Evolutionary conservation across 805 yeast species (phyloP).

Genomic region (Yarrowia sp.): DNA sequence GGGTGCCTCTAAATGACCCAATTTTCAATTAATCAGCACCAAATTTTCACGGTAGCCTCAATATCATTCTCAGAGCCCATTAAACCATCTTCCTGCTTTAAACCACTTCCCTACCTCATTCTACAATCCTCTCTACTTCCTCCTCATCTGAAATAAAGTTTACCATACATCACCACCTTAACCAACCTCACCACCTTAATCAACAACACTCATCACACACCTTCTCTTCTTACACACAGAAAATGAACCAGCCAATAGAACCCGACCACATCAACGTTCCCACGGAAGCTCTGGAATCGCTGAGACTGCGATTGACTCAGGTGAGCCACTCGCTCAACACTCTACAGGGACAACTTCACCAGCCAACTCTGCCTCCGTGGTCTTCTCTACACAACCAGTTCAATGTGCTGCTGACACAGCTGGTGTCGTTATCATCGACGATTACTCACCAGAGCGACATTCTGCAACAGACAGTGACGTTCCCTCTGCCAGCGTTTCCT

Average conservation of each 20-base stretch:
- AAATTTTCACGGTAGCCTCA: too few relatives aligned
- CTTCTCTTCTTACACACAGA: too few relatives aligned
- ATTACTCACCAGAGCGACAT: constrained; percentile 58
- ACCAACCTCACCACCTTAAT: neutral
- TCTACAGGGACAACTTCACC: constrained; percentile 52
- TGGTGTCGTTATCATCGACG: constrained; percentile 70
- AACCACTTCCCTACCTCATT: too few relatives aligned
- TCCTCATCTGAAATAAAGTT: neutral
- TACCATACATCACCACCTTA: neutral
- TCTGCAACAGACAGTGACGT: constrained; percentile 67
- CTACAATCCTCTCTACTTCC: neutral
- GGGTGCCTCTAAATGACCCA: too few relatives aligned
- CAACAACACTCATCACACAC: neutral
- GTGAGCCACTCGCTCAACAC: constrained; percentile 57
- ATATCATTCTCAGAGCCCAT: too few relatives aligned
- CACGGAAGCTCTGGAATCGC: constrained; percentile 57
- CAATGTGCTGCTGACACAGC: constrained; percentile 76
- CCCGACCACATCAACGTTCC: constrained; percentile 50
- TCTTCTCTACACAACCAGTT: constrained; percentile 79
- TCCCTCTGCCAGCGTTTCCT: constrained; percentile 82
- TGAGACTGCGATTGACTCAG: constrained; percentile 60
- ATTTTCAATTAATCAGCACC: too few relatives aligned
- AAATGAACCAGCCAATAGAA: constrained; percentile 10
- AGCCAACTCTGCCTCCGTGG: constrained; percentile 49
- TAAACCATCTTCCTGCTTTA: too few relatives aligned